Evolutionary conservation across 2,329 filamentous ascomycete genomes (phyloP), one percentile per base, ranked within the genome.

Genomic region (Aspergillus sp.): DNA sequence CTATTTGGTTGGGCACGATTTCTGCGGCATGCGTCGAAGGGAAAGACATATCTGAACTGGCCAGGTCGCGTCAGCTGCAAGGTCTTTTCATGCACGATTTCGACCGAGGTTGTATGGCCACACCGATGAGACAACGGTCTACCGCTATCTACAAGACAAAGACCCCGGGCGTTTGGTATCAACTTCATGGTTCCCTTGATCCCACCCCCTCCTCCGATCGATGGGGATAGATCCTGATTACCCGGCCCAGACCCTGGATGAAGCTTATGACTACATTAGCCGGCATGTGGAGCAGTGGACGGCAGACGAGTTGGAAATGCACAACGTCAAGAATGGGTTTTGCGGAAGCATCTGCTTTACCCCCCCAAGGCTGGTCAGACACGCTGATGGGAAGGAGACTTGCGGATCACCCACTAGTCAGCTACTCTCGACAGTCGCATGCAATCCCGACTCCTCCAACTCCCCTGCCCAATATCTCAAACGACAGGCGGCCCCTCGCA

Each of bases 121-220:
- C 30, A 5, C 53, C 66, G 1, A 51, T 71, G 35, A 65, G 61
- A 40, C 68, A 67, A 43, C 67, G 71, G 10, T 53, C 60, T 9
- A 70, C 66, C 26, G 67, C 60, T 2, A 64, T 73, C 40, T 76
- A 75, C 49, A 68, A 67, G 9, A 76, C 73, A 4, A 65, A 59
- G 26, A 57, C 69, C 27, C 58, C 61, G 0, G 62, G 64, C 1
- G 62, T 65, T 1, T 74, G 69, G 67, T 77, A 72, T 53, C 70
- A 69, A 3, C 59, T 77, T 2, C 71, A 76, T 39, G 73, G 73
- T 6, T 73, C 67, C 3, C 63, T 77, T 39, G 53, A 71, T 13
- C 64, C 71, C 0, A 49, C 53, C 5, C 62, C 67, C 69, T 72
- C 0, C 59, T 76, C 2, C 54, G 59, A 30, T 65, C 68, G 32